Conservation (phyloP, 2,329 filamentous ascomycete genomes). For the Ophiostoma sp. region DNA sequence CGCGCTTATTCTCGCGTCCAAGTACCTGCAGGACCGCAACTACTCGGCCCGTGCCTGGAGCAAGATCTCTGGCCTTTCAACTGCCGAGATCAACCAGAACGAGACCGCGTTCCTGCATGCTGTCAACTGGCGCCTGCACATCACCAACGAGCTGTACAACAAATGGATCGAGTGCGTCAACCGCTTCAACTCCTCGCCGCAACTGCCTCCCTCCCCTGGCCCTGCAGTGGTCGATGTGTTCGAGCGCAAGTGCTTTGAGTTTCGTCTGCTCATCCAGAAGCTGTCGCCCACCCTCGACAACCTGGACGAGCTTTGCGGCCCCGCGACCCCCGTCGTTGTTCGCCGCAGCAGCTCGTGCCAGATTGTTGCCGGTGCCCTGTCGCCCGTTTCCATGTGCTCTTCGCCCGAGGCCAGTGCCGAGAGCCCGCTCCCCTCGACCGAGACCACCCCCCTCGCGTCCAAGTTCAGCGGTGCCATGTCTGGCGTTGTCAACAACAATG, state of each 20-base stretch:
- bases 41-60: constrained; percentile 98
- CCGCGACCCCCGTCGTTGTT: constrained; percentile 35
- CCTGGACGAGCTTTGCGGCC: constrained; percentile 51
- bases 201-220: constrained; percentile 53
- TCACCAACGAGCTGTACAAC: constrained; percentile 83
- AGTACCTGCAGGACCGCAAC: constrained; percentile 97
- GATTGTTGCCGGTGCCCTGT: constrained; percentile 19
- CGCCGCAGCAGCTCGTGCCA: constrained; percentile 28
- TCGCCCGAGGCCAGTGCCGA: constrained; percentile 24
- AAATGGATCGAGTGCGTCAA: constrained; percentile 92
- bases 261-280: constrained; percentile 59
- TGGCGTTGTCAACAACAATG: constrained; percentile 43
- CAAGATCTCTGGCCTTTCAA: constrained; percentile 96
- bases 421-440: constrained; percentile 27
- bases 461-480: constrained; percentile 37
- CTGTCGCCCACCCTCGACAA: constrained; percentile 61
- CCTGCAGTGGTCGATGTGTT: constrained; percentile 36
- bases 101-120: constrained; percentile 88
- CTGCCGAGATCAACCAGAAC: constrained; percentile 93
- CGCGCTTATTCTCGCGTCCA: constrained; percentile 91
- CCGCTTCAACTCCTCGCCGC: constrained; percentile 74
- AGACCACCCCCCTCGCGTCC: constrained; percentile 38
- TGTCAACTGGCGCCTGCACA: constrained; percentile 93
- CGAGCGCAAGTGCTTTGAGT: constrained; percentile 53
- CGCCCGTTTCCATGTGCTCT: constrained; percentile 28